Conservation (phyloP, 2,329 filamentous ascomycete genomes). For the Neopestalotiopsis sp. region DNA sequence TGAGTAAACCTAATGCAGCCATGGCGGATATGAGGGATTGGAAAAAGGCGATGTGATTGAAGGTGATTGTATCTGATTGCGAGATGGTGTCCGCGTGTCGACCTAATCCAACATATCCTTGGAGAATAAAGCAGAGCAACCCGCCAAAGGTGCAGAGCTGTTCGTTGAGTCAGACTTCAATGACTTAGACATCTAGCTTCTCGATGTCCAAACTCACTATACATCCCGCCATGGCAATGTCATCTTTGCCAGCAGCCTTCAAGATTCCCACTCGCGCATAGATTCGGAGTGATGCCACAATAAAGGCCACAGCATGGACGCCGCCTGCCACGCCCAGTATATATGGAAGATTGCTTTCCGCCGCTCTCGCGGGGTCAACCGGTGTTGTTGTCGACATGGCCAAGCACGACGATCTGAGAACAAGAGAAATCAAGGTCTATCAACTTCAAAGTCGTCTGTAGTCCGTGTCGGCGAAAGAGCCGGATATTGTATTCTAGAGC, state of each 20-base stretch:
- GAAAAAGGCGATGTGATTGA: conserved; percentile 47
- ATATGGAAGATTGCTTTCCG: conserved; percentile 13
- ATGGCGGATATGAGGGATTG: conserved; percentile 51
- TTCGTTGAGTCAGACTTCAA: too few relatives aligned
- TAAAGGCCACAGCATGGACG: conserved; percentile 8
- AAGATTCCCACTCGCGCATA: conserved; percentile 9
- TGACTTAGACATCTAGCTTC: conserved; percentile 25
- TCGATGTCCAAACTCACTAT: conserved; percentile 19
- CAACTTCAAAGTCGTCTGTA: background rate
- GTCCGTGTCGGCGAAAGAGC: background rate
- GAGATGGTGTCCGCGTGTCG: conserved; percentile 45
- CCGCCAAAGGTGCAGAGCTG: conserved; percentile 36
- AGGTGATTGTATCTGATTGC: conserved; percentile 35
- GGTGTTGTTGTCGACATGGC: background rate
- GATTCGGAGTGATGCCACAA: background rate
- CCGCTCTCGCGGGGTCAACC: conserved; percentile 9
- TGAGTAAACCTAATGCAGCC: conserved; percentile 43
- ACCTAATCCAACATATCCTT: conserved; percentile 41
- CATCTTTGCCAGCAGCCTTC: conserved; percentile 12
- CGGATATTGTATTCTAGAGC: background rate
- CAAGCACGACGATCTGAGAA: background rate
- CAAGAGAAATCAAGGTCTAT: background rate
- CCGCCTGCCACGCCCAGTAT: conserved; percentile 10
- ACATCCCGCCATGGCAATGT: conserved; percentile 11
- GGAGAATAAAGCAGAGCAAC: conserved; percentile 43